Percentiles rank a stretch among this genome's conserved stretches.
Conservation (phyloP, 495 filamentous ascomycete species). For the Glonium stellatum region DNA sequence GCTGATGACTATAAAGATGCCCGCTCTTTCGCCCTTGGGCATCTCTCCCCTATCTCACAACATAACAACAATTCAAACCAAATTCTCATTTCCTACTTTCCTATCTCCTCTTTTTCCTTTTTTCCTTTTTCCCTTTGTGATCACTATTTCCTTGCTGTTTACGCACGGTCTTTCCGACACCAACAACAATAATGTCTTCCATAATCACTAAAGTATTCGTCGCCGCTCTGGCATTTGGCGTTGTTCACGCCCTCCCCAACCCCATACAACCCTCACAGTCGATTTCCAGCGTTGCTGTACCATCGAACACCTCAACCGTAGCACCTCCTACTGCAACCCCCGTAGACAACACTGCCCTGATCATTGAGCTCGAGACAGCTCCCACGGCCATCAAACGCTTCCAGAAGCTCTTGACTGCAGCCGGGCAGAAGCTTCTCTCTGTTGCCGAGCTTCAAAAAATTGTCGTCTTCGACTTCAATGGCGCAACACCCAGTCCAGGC, state of each 20-base stretch:
- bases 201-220: constrained; percentile 17
- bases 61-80: background rate
- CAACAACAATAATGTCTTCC: constrained; percentile 19
- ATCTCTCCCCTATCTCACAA: background rate
- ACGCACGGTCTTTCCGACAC: constrained; percentile 13
- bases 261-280: background rate
- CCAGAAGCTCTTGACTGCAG: constrained; percentile 20
- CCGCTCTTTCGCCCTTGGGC: background rate
- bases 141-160: constrained; percentile 17
- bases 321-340: constrained; percentile 5
- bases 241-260: constrained; percentile 10
- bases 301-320: constrained; percentile 7
- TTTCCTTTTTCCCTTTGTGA: constrained; percentile 17
- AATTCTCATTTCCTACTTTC: constrained; percentile 1
- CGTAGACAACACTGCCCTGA: constrained; percentile 3
- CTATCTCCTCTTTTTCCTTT: constrained; percentile 4
- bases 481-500: constrained; percentile 6
- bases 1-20: background rate
- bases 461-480: constrained; percentile 32
- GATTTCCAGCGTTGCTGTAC: background rate
- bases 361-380: constrained; percentile 5
- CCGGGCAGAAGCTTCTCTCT: constrained; percentile 14
- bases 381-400: constrained; percentile 25
- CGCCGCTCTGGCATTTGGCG: constrained; percentile 20
- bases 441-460: constrained; percentile 12